Conservation (phyloP, 2,329 filamentous ascomycete species). For the Aspergillus latus region DNA sequence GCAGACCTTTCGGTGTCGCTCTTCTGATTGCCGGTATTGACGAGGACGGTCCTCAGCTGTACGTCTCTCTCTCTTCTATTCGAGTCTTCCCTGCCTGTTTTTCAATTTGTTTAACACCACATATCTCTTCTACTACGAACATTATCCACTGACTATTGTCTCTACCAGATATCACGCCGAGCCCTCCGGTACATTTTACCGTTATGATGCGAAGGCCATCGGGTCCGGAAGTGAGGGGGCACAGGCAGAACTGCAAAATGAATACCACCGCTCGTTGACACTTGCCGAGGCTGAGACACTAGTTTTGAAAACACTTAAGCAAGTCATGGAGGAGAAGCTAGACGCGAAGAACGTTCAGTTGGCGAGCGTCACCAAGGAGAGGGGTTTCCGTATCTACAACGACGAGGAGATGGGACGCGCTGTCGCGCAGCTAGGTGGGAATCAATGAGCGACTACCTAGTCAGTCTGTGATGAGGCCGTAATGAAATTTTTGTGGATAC, state of each 20-base stretch:
- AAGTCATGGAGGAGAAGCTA: slow-evolving; percentile 99
- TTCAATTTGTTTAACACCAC: neutral
- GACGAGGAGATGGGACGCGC: slow-evolving; percentile 96
- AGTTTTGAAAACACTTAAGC: slow-evolving; percentile 96
- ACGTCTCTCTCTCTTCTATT: slow-evolving; percentile 34
- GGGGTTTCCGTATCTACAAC: slow-evolving; percentile 97
- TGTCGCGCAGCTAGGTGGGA: slow-evolving; percentile 66
- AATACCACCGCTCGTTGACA: slow-evolving; percentile 97
- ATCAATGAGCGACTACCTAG: slow-evolving; percentile 36
- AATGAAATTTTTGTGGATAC: slow-evolving; percentile 16
- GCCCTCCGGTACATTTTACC: slow-evolving; percentile 96
- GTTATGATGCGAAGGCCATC: slow-evolving; percentile 98
- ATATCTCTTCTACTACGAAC: neutral
- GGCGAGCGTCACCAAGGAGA: slow-evolving; percentile 95
- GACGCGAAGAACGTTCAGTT: slow-evolving; percentile 98
- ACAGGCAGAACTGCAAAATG: slow-evolving; percentile 96
- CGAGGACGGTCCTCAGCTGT: slow-evolving; percentile 91
- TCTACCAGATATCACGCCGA: slow-evolving; percentile 80
- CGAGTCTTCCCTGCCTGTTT: neutral
- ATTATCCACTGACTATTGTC: neutral
- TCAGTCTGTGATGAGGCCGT: slow-evolving; percentile 13
- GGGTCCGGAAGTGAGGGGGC: slow-evolving; percentile 96
- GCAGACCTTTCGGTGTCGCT: slow-evolving; percentile 92
- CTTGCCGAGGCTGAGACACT: slow-evolving; percentile 90
- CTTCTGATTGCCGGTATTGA: slow-evolving; percentile 95